A percentile compares a stretch with the other conserved stretches of the same genome.
Evolutionary conservation across 1,139 yeast species (phyloP).

Genomic region (Suhomyces terraborum): DNA sequence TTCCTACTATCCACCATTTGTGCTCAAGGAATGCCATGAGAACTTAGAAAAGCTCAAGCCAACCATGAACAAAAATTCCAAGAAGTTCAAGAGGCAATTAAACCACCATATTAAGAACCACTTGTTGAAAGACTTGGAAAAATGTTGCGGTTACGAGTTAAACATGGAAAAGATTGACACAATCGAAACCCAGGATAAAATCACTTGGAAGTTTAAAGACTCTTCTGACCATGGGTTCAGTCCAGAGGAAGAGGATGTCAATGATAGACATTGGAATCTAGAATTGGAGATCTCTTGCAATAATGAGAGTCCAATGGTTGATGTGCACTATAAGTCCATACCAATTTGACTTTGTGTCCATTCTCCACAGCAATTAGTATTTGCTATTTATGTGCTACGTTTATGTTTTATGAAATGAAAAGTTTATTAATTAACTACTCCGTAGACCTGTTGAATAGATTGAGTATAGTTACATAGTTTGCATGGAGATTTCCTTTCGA

Average conservation of each 20-base stretch:
- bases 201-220: conserved; percentile 57
- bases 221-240: conserved; percentile 55
- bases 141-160: conserved; percentile 59
- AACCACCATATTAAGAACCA: conserved; percentile 77
- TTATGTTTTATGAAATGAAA: neutral
- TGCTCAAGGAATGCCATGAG: conserved; percentile 64
- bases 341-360: conserved; percentile 23
- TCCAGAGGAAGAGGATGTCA: conserved; percentile 46
- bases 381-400: conserved; percentile 10
- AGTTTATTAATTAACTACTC: neutral
- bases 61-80: conserved; percentile 68
- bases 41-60: conserved; percentile 74
- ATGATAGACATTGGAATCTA: conserved; percentile 57
- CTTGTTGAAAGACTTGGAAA: conserved; percentile 64
- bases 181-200: conserved; percentile 44
- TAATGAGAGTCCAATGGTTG: conserved; percentile 61
- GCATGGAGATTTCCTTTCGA: too few species aligned
- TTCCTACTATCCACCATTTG: conserved; percentile 71
- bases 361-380: conserved; percentile 1
- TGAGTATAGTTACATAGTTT: too few species aligned
- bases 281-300: conserved; percentile 59
- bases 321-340: conserved; percentile 56
- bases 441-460: too few species aligned
- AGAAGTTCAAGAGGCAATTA: conserved; percentile 71
- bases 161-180: conserved; percentile 53